Evolutionary conservation across 371 early-diverging fungal species (phyloP).

Genomic region (Mucor racemosus): DNA sequence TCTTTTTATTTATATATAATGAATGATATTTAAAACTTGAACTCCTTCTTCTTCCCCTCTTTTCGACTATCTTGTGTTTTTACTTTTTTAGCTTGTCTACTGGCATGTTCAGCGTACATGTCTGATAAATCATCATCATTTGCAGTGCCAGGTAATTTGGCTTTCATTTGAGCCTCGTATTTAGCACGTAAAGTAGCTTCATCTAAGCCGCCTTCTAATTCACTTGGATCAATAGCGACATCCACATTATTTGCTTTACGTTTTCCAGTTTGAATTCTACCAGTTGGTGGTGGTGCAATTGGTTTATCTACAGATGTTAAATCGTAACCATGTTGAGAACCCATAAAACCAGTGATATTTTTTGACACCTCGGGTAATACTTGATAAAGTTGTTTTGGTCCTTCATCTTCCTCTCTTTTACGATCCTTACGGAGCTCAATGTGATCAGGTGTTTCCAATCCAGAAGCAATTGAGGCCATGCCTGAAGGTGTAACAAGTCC

Average conservation of each 20-base stretch:
- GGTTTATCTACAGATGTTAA: conserved; percentile 55
- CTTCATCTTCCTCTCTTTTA: conserved; percentile 58
- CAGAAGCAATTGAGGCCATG: conserved; percentile 76
- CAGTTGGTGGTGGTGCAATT: conserved; percentile 23
- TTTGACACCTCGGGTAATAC: conserved; percentile 86
- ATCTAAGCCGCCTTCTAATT: conserved; percentile 71
- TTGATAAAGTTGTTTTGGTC: conserved; percentile 82
- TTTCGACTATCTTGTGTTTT: conserved; percentile 64
- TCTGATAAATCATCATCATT: conserved; percentile 80
- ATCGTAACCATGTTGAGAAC: conserved; percentile 92
- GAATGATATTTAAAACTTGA: conserved; percentile 65
- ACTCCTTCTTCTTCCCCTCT: conserved; percentile 67
- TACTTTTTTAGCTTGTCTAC: conserved; percentile 69
- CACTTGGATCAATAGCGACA: conserved; percentile 77
- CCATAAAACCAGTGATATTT: conserved; percentile 90
- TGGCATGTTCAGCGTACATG: conserved; percentile 87
- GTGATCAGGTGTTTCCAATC: conserved; percentile 91
- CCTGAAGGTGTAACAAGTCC: conserved; percentile 93
- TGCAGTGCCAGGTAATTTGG: conserved; percentile 40
- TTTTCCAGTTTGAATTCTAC: conserved; percentile 47
- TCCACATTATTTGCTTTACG: conserved; percentile 62
- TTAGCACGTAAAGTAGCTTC: conserved; percentile 74
- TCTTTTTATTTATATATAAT: background rate
- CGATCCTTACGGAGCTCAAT: conserved; percentile 90
- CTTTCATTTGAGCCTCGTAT: conserved; percentile 71